These are phyloP conservation scores for Vitellaria paradoxa DNA, from an alignment of 179 eudicot species.

Conservation along the genomic window DNA sequence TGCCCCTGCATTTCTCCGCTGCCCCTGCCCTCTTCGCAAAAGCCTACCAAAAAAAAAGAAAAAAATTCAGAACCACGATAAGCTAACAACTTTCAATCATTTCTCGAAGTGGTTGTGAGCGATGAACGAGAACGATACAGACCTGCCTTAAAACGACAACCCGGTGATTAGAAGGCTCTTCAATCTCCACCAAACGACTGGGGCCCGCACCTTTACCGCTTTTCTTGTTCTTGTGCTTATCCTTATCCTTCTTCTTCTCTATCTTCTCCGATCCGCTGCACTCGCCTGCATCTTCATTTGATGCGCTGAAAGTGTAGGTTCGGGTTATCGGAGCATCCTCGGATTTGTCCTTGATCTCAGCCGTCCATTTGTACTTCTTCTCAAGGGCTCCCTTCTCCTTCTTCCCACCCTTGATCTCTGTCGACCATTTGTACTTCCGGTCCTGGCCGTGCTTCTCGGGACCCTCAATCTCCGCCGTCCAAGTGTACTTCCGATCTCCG, in stretches of 20 bases:
- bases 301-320: conserved; percentile 61
- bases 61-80: no score
- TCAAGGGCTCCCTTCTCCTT: conserved; percentile 27
- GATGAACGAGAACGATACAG: conserved; percentile 1
- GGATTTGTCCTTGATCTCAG: conserved; percentile 64
- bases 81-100: not conserved
- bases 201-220: conserved; percentile 14
- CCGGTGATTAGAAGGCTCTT: conserved; percentile 54
- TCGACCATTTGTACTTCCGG: conserved; percentile 68
- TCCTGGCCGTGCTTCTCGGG: conserved; percentile 34
- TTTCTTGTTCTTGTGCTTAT: conserved; percentile 30
- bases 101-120: not conserved
- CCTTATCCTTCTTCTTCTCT: conserved; percentile 28
- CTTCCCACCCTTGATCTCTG: conserved; percentile 61
- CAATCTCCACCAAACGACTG: conserved; percentile 71
- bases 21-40: conserved; percentile 65
- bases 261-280: conserved; percentile 26
- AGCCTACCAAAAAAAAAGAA: conserved; percentile 35
- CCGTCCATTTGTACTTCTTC: conserved; percentile 61
- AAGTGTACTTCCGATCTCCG: conserved; percentile 45
- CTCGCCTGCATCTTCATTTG: conserved; percentile 33
- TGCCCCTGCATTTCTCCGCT: conserved; percentile 45
- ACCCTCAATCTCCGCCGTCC: conserved; percentile 43
- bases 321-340: conserved; percentile 37
- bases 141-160: conserved; percentile 73